Conservation (phyloP, 805 yeast genomes). For the Cephaloascus albidus region DNA sequence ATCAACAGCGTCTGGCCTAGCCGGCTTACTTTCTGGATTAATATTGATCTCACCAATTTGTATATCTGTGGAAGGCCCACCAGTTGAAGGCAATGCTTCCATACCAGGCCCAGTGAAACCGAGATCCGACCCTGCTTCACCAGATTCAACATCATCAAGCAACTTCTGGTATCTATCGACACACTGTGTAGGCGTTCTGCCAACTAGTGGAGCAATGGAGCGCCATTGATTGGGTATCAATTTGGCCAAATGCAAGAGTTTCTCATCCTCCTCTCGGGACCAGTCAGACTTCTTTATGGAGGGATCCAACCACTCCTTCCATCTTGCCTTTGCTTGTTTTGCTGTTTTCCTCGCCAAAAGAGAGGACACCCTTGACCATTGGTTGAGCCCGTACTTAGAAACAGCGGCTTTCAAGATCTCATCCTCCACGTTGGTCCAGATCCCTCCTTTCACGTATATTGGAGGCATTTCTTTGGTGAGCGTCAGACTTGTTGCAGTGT, state of each 20-base stretch:
- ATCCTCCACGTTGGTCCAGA: constrained; percentile 82
- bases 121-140: constrained; percentile 17
- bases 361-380: constrained; percentile 91
- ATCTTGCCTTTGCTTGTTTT: constrained; percentile 83
- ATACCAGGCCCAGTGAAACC: constrained; percentile 43
- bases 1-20: constrained; percentile 71
- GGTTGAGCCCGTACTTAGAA: constrained; percentile 86
- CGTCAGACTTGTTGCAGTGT: no score
- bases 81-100: constrained; percentile 36
- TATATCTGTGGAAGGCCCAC: constrained; percentile 18
- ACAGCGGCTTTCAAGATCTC: constrained; percentile 87
- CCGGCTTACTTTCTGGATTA: constrained; percentile 69
- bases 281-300: constrained; percentile 54
- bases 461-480: constrained; percentile 37
- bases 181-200: constrained; percentile 81
- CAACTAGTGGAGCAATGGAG: constrained; percentile 71
- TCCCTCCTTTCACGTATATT: constrained; percentile 76
- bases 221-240: constrained; percentile 92
- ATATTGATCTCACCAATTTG: constrained; percentile 54
- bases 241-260: constrained; percentile 55
- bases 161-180: constrained; percentile 75
- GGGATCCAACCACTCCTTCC: constrained; percentile 87
- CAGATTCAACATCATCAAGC: constrained; percentile 40
- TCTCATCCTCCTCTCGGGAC: constrained; percentile 70
- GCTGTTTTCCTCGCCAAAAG: constrained; percentile 79